Evolutionary conservation across 805 yeast species (phyloP), one percentile per base, ranked within the genome.

Genomic region (Saturnispora besseyi): DNA sequence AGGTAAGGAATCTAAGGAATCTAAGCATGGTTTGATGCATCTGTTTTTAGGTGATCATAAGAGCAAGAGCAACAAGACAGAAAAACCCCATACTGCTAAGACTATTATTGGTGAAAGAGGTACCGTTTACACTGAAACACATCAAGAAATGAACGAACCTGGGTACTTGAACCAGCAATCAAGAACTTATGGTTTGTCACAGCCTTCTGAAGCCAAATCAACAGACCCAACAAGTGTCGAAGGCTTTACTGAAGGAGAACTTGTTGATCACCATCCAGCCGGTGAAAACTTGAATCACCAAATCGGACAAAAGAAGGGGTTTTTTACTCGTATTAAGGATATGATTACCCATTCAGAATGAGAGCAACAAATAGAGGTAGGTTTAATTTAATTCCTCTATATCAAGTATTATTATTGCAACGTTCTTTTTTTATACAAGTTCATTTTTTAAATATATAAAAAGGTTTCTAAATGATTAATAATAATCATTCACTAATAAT

Each of bases 51-150:
- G 44, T 29, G 44, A 31, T 12, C 15, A 41, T 15, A 26, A 28
- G 44, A 18, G 5, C 24, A 36, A 36, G 8, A 15, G 11, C 5
- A 22, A 36, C 9, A 36, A 36, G 12, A 22, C 24, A 4, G 40
- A 36, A 9, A 41, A 41, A 28, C 7, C 24, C 4, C 44, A 32
- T 10, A 28, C 15, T 7, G 45, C 28, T 13, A 48, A 48, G 46
- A 22, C 46, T 9, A 28, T 24, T 22, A 42, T 48, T 13, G 30
- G 22, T 9, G 46, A 41, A n/a, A 42, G 50, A 30, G 50, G 50
- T 12, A 48, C 50, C 7, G 28, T 31, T 36, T 48, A 42, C 42
- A 36, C 30, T 4, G 50, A 48, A 26, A 12, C 46, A 8, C 50
- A 48, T 11, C 29, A 47, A n/a, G 50, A 47, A 4, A 41, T 47